Base-by-base conservation (phyloP, 73 alveolate species). In the Urostyla sp. region DNA sequence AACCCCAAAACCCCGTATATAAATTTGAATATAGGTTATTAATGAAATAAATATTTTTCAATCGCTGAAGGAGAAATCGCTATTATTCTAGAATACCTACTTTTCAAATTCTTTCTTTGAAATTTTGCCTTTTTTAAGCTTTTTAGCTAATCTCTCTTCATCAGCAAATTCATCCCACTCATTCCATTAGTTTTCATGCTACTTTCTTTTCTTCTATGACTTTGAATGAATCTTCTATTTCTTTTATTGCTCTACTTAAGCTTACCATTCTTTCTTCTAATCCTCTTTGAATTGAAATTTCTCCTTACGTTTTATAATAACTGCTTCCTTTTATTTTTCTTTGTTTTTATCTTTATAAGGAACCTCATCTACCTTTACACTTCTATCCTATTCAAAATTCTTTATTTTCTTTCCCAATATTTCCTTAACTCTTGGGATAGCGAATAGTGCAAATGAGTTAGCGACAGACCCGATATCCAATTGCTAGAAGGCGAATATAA, bases 401-500 rank as follows among this genome's bases (percentile, higher is more conserved):
- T 75, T 92, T 49, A 72, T 82, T 77, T 84, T 80, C 67, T 94
- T 92, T 38, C 97, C 93, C 50, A 94, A 83, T 86, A 97, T 96
- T 90, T 98, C 99, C 89, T 96, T 97, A 72, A 98, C 91, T 66
- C 99, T 84, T 1, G 99, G 99, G 11, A 97, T 80, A 37, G 98
- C 79, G 57, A 98, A 86, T 52, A 98, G 86, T 66, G 78, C 90
- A 87, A 94, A 95, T 48, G 98, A 87, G 66, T 92, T 85, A 6
- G 99, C 99, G 31, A 96, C 90, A 53, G 73, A 54, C 16, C 99
- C 99, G 28, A 98, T 91, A 78, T 96, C 98, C 40, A 98, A 84
- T 21, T 67, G 37, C 50, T 88, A 61, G 66, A 91, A 91, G 26
- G 87, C 85, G 85, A 96, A 96, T 10, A 96, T 93, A 84, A 87